Conservation (phyloP, 129 eudicot species). For the Sambucus nigra region DNA sequence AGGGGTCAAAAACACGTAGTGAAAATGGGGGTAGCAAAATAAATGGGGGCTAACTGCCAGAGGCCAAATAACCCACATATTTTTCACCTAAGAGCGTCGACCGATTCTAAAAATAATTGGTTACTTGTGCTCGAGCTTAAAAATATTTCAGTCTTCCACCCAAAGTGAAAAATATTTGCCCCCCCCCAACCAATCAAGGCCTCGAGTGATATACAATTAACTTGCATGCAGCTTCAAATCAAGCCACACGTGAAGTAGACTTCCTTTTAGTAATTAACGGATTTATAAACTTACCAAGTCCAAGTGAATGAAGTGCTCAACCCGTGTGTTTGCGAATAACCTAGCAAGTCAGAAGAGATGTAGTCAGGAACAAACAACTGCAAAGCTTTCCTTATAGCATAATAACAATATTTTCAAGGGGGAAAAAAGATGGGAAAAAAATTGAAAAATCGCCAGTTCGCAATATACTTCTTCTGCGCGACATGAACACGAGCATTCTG, state of each 20-base stretch:
- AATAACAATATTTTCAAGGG: background rate
- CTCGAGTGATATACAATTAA: background rate
- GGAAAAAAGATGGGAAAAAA: constrained; percentile 1
- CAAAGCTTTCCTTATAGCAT: background rate
- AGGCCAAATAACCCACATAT: too few relatives aligned
- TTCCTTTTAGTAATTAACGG: background rate
- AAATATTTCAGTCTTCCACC: too few relatives aligned
- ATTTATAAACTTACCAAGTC: constrained; percentile 47
- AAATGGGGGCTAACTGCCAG: too few relatives aligned
- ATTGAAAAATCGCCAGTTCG: background rate
- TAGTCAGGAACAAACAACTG: constrained; percentile 5
- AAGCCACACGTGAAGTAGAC: background rate
- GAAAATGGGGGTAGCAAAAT: too few relatives aligned
- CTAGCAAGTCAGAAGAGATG: constrained; percentile 21
- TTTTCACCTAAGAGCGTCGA: too few relatives aligned
- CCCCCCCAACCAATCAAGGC: too few relatives aligned
- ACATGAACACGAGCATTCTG: constrained; percentile 62
- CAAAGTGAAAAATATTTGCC: too few relatives aligned
- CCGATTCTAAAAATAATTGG: too few relatives aligned
- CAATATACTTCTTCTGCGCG: constrained; percentile 54
- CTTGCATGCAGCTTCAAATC: background rate
- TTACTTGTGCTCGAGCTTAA: too few relatives aligned
- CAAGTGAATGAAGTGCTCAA: constrained; percentile 71
- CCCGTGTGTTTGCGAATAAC: constrained; percentile 50
- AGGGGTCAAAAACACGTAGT: too few relatives aligned